Evolutionary conservation across 2,329 filamentous ascomycete genomes (phyloP).

Genomic region (Tricladium varicosporioides): DNA sequence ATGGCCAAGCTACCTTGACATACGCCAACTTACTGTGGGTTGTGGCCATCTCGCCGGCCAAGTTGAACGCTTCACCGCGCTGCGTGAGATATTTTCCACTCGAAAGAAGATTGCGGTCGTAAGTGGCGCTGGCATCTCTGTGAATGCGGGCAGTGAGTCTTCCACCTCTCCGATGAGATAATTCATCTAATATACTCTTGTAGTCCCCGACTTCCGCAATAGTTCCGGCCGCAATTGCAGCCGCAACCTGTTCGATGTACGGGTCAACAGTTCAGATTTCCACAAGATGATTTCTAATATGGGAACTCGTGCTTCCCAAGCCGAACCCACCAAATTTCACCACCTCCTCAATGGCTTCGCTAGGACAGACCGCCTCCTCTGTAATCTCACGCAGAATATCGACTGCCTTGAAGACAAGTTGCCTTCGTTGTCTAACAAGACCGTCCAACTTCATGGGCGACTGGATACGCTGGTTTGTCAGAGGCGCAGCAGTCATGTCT

Average conservation of each 20-base stretch:
- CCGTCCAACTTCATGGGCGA: not conserved
- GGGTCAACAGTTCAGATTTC: not conserved
- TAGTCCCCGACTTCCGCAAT: not conserved
- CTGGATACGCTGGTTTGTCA: not conserved
- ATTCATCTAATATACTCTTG: not conserved
- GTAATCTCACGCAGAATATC: not conserved
- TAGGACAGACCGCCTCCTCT: not conserved
- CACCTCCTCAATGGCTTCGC: not conserved
- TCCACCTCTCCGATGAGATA: not conserved
- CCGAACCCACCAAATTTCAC: not conserved
- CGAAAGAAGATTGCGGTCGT: not conserved
- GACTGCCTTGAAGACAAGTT: not conserved
- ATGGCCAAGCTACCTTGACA: not conserved
- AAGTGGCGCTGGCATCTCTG: not conserved
- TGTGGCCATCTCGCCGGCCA: not conserved
- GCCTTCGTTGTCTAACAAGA: not conserved
- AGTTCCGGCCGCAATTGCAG: not conserved
- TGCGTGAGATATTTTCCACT: not conserved
- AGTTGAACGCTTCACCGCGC: not conserved
- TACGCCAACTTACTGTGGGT: not conserved
- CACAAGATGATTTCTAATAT: not conserved
- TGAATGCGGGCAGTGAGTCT: not conserved
- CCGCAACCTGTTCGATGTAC: not conserved
- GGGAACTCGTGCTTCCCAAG: not conserved
- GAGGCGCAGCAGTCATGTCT: not conserved